Evolutionary conservation across 257 asterid species (phyloP).

Genomic region (Scutellaria galericulata): DNA sequence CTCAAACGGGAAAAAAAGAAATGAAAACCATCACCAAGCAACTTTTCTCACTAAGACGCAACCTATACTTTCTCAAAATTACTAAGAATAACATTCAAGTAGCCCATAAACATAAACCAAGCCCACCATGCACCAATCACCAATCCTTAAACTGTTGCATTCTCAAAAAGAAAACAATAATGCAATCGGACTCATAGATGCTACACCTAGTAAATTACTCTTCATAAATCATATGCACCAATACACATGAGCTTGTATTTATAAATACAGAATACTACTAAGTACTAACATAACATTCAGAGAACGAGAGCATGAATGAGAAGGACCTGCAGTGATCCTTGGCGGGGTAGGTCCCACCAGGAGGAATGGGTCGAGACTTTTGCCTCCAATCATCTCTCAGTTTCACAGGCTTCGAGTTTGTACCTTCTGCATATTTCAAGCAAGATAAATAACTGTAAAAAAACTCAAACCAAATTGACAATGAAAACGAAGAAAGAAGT

Average conservation of each 20-base stretch:
- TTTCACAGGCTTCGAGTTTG: slow-evolving; percentile 62
- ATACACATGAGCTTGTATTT: background rate
- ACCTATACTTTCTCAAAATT: slow-evolving; percentile 2
- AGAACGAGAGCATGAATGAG: background rate
- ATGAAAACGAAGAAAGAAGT: background rate
- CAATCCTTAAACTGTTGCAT: background rate
- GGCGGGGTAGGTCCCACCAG: slow-evolving; percentile 98
- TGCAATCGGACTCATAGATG: background rate
- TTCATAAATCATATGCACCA: no score
- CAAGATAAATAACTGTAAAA: background rate
- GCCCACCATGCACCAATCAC: background rate
- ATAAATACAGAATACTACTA: background rate
- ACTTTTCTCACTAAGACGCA: background rate
- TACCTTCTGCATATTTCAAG: slow-evolving; percentile 45
- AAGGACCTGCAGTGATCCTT: slow-evolving; percentile 95
- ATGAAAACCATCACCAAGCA: slow-evolving; percentile 23
- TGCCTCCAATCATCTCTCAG: slow-evolving; percentile 93
- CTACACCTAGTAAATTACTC: background rate
- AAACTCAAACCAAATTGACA: background rate
- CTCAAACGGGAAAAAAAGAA: slow-evolving; percentile 35
- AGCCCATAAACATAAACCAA: slow-evolving; percentile 13
- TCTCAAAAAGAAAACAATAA: background rate
- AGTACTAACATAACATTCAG: background rate
- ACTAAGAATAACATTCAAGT: background rate
- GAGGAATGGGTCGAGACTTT: slow-evolving; percentile 82